Conservation (phyloP, 2,329 filamentous ascomycete species). For the Aspergillus chevalieri region DNA sequence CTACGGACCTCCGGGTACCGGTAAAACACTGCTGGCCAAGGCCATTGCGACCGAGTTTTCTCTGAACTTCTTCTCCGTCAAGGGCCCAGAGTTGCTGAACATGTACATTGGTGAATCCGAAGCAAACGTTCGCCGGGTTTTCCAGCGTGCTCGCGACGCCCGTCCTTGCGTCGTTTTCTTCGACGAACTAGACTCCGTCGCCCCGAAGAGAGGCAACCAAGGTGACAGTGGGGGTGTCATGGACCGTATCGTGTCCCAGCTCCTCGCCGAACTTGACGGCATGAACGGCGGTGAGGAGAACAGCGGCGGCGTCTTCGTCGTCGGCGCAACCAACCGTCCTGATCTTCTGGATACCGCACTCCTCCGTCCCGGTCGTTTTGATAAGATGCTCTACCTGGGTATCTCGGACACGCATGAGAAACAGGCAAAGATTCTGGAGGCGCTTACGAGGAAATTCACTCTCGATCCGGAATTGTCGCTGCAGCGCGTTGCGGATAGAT, state of each 20-base stretch:
- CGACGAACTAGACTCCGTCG: conserved; percentile 94
- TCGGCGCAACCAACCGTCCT: conserved; percentile 90
- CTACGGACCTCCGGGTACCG: conserved; percentile 97
- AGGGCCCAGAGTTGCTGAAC: conserved; percentile 93
- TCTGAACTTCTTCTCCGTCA: conserved; percentile 99
- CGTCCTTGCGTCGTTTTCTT: conserved; percentile 98
- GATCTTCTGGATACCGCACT: conserved; percentile 88
- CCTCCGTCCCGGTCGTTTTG: conserved; percentile 82
- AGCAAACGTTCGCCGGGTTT: conserved; percentile 98
- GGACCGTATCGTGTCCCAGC: conserved; percentile 93
- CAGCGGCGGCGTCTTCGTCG: conserved; percentile 82
- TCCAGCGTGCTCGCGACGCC: conserved; percentile 96
- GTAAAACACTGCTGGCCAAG: conserved; percentile 99
- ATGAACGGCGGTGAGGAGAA: conserved; percentile 90
- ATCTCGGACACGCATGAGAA: conserved; percentile 96
- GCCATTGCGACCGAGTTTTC: conserved; percentile 98
- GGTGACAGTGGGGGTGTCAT: conserved; percentile 96
- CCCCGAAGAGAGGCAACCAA: conserved; percentile 93
- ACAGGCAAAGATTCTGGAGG: conserved; percentile 89
- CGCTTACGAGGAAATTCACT: conserved; percentile 88
- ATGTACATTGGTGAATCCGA: conserved; percentile 99
- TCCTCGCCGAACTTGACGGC: conserved; percentile 90
- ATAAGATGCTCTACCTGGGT: conserved; percentile 97
- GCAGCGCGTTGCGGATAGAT: conserved; percentile 61
- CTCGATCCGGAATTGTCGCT: conserved; percentile 75